phyloP scores from a whole-genome alignment of 73 alveolate genomes.

The Paramecium octaurelia region DNA sequence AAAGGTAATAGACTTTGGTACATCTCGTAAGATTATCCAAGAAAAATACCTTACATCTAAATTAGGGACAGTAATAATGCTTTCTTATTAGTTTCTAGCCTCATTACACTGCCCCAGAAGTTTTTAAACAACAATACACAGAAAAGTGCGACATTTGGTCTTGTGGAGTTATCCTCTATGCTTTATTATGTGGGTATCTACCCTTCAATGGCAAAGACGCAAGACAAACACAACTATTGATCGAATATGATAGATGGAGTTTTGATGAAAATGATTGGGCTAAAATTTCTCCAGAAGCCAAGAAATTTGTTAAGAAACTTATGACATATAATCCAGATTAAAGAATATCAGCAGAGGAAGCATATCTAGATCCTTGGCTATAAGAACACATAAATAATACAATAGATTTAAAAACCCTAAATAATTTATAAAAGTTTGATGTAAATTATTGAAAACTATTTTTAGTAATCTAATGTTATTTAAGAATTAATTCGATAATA shows the following conservation, averaged over 20 bases:
- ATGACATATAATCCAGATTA: conserved; percentile 35
- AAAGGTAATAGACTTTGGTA: conserved; percentile 66
- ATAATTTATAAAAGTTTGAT: neutral
- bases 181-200: neutral
- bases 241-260: neutral
- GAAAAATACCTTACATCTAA: conserved; percentile 37
- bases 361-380: conserved; percentile 29
- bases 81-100: neutral
- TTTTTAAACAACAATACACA: neutral
- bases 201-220: conserved; percentile 18
- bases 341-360: conserved; percentile 32
- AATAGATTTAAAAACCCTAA: neutral
- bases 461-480: neutral
- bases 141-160: conserved; percentile 44
- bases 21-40: conserved; percentile 56
- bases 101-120: conserved; percentile 53
- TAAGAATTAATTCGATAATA: neutral
- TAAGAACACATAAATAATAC: neutral
- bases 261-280: conserved; percentile 30
- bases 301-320: neutral
- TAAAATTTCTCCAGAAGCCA: neutral
- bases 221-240: neutral
- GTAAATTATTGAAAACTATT: neutral
- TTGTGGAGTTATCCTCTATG: conserved; percentile 4
- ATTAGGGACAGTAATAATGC: neutral